These are phyloP conservation scores for Boletus sp. DNA, from an alignment of 1,284 basidiomycete species.

Conservation along the genomic window DNA sequence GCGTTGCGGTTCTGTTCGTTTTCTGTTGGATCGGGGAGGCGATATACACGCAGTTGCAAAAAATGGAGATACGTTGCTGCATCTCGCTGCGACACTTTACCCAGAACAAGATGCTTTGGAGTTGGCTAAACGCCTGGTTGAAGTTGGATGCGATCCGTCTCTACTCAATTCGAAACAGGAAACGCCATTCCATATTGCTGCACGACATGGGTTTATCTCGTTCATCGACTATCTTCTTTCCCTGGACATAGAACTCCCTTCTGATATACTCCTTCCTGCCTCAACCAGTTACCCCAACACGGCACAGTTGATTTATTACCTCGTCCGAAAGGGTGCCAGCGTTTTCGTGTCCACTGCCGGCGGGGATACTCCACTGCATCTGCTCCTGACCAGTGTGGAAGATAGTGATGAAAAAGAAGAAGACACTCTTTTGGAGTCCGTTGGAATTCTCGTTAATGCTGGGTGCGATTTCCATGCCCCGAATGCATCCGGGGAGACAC, in stretches of 20 bases:
- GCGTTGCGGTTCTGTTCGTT: neutral
- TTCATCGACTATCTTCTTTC: constrained; percentile 10
- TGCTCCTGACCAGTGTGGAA: neutral
- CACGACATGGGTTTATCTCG: neutral
- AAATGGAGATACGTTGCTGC: constrained; percentile 14
- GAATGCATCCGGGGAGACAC: constrained; percentile 1
- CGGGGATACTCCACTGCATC: constrained; percentile 6
- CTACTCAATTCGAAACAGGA: neutral
- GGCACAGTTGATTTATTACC: neutral
- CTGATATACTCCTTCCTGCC: constrained; percentile 10
- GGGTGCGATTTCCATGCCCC: neutral
- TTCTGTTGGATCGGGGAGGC: constrained; percentile 11
- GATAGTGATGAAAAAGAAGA: neutral
- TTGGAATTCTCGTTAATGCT: neutral
- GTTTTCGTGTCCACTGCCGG: neutral
- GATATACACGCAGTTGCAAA: neutral
- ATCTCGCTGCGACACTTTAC: neutral
- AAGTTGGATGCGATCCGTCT: neutral
- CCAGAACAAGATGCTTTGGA: neutral
- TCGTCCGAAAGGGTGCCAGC: neutral
- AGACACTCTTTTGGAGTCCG: neutral
- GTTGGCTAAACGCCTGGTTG: neutral
- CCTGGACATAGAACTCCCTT: neutral
- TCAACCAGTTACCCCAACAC: neutral
- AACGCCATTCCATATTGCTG: constrained; percentile 11